Evolutionary conservation across 805 yeast genomes (phyloP), one percentile per base, ranked within the genome.

Genomic region (Wickerhamiella vanderwaltii): DNA sequence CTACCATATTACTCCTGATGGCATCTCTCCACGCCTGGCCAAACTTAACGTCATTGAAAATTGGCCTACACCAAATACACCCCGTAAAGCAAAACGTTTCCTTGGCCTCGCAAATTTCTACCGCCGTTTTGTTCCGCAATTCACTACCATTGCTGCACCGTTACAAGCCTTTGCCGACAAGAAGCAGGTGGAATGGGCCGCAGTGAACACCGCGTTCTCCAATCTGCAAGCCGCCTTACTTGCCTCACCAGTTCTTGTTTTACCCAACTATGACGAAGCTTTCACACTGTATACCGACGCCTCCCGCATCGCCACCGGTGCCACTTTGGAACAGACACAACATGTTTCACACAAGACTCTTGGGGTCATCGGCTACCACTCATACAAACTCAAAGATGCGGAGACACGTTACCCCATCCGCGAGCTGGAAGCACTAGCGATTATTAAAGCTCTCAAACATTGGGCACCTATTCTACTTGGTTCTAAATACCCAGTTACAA

Each of bases 31-130:
- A 12, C 13, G 17, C 20, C 28, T 29, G 22, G 25, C 23, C 5
- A 12, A 24, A 4, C 9, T 34, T 29, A n/a, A 5, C 9, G 38
- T 18, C 16, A 24, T 23, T 15, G n/a, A 16, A 6, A 29, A 34
- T 22, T 34, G 38, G 38, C 29, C 19, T 5, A 15, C 16, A 3
- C 38, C 38, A 12, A 16, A 12, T 20, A 34, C 38, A 4, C 29
- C 38, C 4, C 29, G 13, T 3, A 7, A 15, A 5, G 38, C 38
- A 12, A 19, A 16, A 16, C 13, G 11, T 12, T 34, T 34, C 22
- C 29, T 34, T 12, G 38, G 29, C 16, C 29, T 34, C 5, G 29
- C 38, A n/a, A 23, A 34, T 15, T 34, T 34, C 29, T 34, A 34
- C 20, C 29, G 38, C 29, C 38, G 29, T 13, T 34, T 34, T 13